Conservation (phyloP, 441 rosid species). For the Aleurites moluccanus region DNA sequence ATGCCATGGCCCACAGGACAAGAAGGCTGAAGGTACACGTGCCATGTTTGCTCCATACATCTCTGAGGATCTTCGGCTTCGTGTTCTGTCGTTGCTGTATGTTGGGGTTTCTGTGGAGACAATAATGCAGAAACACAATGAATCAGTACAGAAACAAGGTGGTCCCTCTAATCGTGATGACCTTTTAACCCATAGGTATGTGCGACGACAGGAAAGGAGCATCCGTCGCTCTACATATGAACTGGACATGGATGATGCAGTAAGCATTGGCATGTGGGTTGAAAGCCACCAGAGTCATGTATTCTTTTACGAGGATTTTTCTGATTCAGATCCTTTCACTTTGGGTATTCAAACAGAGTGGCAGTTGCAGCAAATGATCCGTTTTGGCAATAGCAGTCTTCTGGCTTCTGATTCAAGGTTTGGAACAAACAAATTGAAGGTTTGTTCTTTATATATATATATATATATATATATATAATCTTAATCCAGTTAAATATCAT, state of each 20-base stretch:
- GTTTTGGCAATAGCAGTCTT: conserved; percentile 75
- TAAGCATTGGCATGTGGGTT: conserved; percentile 76
- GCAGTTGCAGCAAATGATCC: conserved; percentile 97
- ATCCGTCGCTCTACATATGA: conserved; percentile 78
- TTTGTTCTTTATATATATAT: conserved; percentile 29
- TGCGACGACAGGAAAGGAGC: conserved; percentile 86
- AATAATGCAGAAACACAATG: conserved; percentile 90
- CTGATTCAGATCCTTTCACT: conserved; percentile 65
- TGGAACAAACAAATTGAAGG: conserved; percentile 91
- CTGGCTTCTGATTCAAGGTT: conserved; percentile 84
- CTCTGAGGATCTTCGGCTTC: conserved; percentile 89
- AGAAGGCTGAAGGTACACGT: conserved; percentile 85
- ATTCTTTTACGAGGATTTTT: conserved; percentile 70
- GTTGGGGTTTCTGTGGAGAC: conserved; percentile 95
- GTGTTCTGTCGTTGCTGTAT: conserved; percentile 70
- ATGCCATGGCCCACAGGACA: conserved; percentile 93
- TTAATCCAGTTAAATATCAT: conserved; percentile 1
- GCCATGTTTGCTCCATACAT: conserved; percentile 98
- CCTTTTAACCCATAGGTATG: conserved; percentile 87
- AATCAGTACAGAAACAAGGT: conserved; percentile 81
- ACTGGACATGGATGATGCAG: conserved; percentile 71
- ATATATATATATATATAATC: not conserved
- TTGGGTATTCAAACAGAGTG: conserved; percentile 93
- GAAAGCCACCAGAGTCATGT: conserved; percentile 75
- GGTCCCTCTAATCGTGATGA: conserved; percentile 86